Conservation (phyloP, 495 filamentous ascomycete species). For the Neurospora sp. region DNA sequence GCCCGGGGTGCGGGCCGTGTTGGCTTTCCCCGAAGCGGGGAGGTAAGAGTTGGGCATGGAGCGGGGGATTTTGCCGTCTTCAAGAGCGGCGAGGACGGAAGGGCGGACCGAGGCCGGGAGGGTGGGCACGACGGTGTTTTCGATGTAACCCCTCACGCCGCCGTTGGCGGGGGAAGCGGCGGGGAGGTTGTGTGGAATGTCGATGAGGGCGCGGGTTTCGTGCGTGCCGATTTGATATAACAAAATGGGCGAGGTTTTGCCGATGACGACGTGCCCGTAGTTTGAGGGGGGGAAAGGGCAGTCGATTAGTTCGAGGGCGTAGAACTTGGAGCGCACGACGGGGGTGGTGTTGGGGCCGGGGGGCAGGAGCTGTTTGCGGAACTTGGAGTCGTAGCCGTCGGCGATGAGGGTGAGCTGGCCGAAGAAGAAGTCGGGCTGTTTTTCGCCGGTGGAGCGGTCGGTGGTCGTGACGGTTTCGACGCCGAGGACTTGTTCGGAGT, state of each 20-base stretch:
- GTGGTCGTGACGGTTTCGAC: constrained; percentile 62
- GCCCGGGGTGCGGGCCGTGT: constrained; percentile 58
- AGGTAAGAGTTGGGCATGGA: constrained; percentile 95
- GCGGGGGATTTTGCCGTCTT: constrained; percentile 55
- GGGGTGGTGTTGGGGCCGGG: constrained; percentile 42
- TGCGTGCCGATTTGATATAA: constrained; percentile 96
- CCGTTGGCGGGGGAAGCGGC: constrained; percentile 59
- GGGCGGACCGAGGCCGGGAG: constrained; percentile 66
- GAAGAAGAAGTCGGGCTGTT: constrained; percentile 64
- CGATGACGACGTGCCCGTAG: constrained; percentile 83
- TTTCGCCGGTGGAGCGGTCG: constrained; percentile 40
- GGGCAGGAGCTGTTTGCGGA: constrained; percentile 67
- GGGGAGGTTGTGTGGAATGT: constrained; percentile 75
- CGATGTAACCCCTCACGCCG: constrained; percentile 73
- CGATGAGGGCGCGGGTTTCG: constrained; percentile 84
- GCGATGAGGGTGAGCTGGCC: constrained; percentile 78
- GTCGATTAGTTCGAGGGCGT: constrained; percentile 84
- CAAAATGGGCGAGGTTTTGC: constrained; percentile 68
- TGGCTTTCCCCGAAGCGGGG: constrained; percentile 44
- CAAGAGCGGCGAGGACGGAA: constrained; percentile 65
- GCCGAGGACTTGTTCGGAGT: constrained; percentile 58
- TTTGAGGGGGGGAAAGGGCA: constrained; percentile 59
- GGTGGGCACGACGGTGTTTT: constrained; percentile 63
- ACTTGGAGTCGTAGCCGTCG: constrained; percentile 89
- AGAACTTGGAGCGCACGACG: constrained; percentile 72